Evolutionary conservation across 2,329 filamentous ascomycete species (phyloP), one percentile per base, ranked within the genome.

Genomic region (Mycosphaerella sp.): DNA sequence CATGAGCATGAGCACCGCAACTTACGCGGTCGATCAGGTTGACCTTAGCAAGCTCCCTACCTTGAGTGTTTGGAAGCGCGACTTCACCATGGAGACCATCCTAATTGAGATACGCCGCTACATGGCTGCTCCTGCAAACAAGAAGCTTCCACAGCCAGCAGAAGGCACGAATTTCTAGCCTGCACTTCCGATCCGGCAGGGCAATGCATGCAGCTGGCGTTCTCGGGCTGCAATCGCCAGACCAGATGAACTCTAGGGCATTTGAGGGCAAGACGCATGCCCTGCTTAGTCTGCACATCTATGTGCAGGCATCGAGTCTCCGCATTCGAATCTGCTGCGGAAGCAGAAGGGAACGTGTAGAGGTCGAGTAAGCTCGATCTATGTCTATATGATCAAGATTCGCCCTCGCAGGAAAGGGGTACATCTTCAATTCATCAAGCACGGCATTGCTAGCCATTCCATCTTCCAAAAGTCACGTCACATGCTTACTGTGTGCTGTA

Each of bases 81-180:
- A 95, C 45, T 93, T 90, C 69, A 95, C 90, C 34, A 95, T 95
- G 88, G 92, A 97, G 77, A 95, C 89, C 1, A 84, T 95, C 51
- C 76, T 95, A 61, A 89, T 93, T 59, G 90, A 95, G 70, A 78
- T 95, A 56, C 60, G 77, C 62, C 95, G 91, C 73, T 95, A 88
- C 71, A 97, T 98, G 93, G 92, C 92, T 31, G 82, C 91, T 56
- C 84, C 87, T 26, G 80, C 84, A 62, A 87, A 97, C 76, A 96
- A 96, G 81, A 97, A 97, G 76, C 83, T 96, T 31, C 87, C 89
- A 10, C 93, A 98, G 72, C 93, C 93, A 40, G 82, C 88, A 3
- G 93, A 98, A 75, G 91, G 90, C 55, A 83, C 87, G 31, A 85
- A 69, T 59, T 71, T 70, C 61, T 70, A 59, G 49, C 34, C 23